Percentiles rank a stretch among this genome's conserved stretches.
Conservation (phyloP, 129 eudicot genomes). For the Centaurea solstitialis region DNA sequence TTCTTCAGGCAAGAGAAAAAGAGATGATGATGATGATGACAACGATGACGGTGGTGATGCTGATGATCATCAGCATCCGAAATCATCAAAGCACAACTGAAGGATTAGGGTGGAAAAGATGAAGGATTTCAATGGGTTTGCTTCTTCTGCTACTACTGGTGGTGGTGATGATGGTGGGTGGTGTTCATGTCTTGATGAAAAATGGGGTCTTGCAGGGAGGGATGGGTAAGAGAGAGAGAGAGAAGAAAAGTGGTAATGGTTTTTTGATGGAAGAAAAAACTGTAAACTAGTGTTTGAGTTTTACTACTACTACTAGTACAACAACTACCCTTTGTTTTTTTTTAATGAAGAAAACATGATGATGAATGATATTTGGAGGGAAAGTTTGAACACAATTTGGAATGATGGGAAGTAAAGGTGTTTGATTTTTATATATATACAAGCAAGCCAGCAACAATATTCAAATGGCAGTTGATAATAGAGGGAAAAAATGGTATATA, state of each 20-base stretch:
- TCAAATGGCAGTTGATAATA: slow-evolving; percentile 53
- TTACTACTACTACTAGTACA: slow-evolving; percentile 1
- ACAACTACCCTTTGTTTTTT: slow-evolving; percentile 12
- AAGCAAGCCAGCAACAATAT: slow-evolving; percentile 8
- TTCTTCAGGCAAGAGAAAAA: slow-evolving; percentile 59
- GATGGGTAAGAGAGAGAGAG: background rate
- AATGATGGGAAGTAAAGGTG: slow-evolving; percentile 21
- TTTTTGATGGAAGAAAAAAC: slow-evolving; percentile 13
- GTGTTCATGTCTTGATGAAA: slow-evolving; percentile 12
- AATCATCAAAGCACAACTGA: slow-evolving; percentile 59
- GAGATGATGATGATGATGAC: slow-evolving; percentile 44
- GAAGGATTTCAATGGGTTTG: background rate
- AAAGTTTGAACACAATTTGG: slow-evolving; percentile 2
- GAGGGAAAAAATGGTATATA: slow-evolving; percentile 7
- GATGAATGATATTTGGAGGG: slow-evolving; percentile 30
- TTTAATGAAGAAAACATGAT: slow-evolving; percentile 8
- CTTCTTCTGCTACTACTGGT: background rate
- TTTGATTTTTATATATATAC: background rate
- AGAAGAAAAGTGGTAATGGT: background rate
- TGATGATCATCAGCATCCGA: slow-evolving; percentile 33
- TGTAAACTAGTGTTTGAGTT: slow-evolving; percentile 26
- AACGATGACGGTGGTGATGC: slow-evolving; percentile 38
- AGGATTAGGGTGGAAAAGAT: background rate
- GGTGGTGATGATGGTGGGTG: background rate
- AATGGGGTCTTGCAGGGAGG: slow-evolving; percentile 1